Evolutionary conservation across 192 early-diverging fungal species (phyloP), one percentile per base, ranked within the genome.

Genomic region (Martensiomyces pterosporus): DNA sequence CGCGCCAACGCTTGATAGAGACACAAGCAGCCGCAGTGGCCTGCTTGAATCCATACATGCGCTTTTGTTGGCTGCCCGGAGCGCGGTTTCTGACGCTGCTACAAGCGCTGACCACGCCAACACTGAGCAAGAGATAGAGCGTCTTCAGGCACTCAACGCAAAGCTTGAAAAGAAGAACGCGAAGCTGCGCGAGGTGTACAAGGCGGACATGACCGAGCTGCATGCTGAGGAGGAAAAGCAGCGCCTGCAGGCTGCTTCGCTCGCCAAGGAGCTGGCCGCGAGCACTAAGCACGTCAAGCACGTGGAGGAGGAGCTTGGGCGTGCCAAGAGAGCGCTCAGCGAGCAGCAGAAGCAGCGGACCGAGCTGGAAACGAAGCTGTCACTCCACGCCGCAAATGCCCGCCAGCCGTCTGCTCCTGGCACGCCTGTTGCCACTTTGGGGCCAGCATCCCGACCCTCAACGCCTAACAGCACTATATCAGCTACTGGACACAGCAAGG

Each of bases 91-190:
- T 2, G 34, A 18, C 9, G 33, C 43, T 42, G 26, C 43, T 19
- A 25, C 39, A 23, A 12, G 19, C 24, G 3, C 41, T 24, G 36
- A 13, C 17, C 14, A 22, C 15, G 23, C 25, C 1, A 19, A 39
- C 3, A 23, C 49, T 23, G 52, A 60, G 41, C 27, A 47, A 15
- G 64, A 72, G 24, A 22, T 54, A 2, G 43, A 44, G 25, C 41
- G 47, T 15, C 42, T 56, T 17, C 60, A 43, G 23, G 23, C 24
- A n/a, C 25, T 57, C 38, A 63, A 50, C 27, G 55, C 45, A 1
- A 74, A 67, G 55, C 72, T 75, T 22, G 72, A 68, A 24, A 54
- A 58, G 54, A 67, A 69, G 53, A 64, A 56, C 43, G 46, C 19
- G 15, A 64, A 60, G 49, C 29, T 75, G 34, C 55, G 51, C 26